phyloP scores from a whole-genome alignment of 495 filamentous ascomycete species.

The Xylona heveae region DNA sequence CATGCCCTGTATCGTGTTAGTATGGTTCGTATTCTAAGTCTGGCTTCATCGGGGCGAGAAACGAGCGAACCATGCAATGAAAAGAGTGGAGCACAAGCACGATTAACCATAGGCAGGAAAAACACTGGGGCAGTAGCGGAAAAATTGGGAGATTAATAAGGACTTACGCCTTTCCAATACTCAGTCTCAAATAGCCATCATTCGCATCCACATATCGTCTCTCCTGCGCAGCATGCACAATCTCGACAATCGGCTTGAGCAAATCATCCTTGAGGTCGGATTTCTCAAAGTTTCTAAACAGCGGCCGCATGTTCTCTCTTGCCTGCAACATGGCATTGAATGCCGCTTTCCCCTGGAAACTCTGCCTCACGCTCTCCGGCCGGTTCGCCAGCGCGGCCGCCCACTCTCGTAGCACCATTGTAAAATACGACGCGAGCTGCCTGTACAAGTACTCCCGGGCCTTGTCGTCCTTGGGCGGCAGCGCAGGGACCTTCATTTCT shows the following conservation, averaged over 20 bases:
- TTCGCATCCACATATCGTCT: constrained; percentile 89
- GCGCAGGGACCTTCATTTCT: constrained; percentile 60
- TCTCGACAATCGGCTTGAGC: constrained; percentile 75
- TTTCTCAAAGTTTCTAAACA: constrained; percentile 79
- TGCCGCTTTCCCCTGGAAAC: constrained; percentile 56
- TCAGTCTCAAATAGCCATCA: constrained; percentile 77
- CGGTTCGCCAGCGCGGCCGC: constrained; percentile 52
- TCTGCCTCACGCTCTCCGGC: constrained; percentile 37
- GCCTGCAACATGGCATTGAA: constrained; percentile 60
- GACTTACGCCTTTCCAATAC: constrained; percentile 78
- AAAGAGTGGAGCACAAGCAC: no score
- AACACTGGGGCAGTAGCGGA: no score
- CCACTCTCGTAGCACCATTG: constrained; percentile 82
- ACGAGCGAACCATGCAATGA: no score
- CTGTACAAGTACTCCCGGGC: constrained; percentile 49
- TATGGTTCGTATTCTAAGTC: no score
- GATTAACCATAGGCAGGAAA: no score
- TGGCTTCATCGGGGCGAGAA: no score
- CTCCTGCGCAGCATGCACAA: constrained; percentile 75
- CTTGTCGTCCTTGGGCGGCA: constrained; percentile 27
- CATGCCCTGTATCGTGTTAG: no score
- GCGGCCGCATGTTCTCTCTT: constrained; percentile 63
- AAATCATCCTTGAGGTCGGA: constrained; percentile 57
- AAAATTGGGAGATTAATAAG: not conserved
- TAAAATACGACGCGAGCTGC: constrained; percentile 83